A percentile compares a stretch with the other conserved stretches of the same genome.
These are phyloP conservation scores for Solanum pimpinellifolium DNA, from an alignment of 257 asterid species.

Conservation along the genomic window DNA sequence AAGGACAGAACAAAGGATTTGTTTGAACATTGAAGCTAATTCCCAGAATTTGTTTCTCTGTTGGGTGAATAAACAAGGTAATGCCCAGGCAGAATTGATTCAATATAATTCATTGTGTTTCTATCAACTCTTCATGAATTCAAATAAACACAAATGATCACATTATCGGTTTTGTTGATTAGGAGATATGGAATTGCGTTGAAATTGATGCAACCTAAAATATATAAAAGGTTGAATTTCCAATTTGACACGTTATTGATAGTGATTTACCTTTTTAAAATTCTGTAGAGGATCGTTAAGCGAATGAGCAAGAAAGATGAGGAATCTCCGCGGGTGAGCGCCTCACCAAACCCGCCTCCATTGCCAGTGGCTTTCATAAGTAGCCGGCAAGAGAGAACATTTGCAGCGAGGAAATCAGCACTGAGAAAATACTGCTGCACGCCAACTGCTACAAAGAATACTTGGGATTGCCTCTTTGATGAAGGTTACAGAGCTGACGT, in stretches of 20 bases:
- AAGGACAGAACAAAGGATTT: background rate
- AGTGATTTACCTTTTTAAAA: background rate
- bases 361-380: conserved; percentile 14
- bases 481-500: conserved; percentile 84
- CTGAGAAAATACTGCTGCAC: conserved; percentile 14
- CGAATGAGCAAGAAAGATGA: conserved; percentile 12
- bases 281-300: conserved; percentile 2
- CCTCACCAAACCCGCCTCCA: conserved; percentile 56
- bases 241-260: background rate
- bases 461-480: conserved; percentile 63
- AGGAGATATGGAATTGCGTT: background rate
- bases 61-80: background rate
- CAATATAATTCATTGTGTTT: background rate
- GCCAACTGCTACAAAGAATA: conserved; percentile 15
- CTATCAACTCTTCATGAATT: background rate
- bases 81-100: background rate
- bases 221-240: background rate
- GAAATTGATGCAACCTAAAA: background rate
- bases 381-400: conserved; percentile 9
- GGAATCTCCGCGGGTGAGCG: conserved; percentile 13
- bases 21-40: background rate
- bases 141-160: background rate
- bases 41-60: background rate
- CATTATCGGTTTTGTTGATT: background rate
- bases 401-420: conserved; percentile 1